A percentile compares a stretch with the other conserved stretches of the same genome.
Evolutionary conservation across 2,329 filamentous ascomycete genomes (phyloP).

Genomic region (Lecanoromycetidae sp.): DNA sequence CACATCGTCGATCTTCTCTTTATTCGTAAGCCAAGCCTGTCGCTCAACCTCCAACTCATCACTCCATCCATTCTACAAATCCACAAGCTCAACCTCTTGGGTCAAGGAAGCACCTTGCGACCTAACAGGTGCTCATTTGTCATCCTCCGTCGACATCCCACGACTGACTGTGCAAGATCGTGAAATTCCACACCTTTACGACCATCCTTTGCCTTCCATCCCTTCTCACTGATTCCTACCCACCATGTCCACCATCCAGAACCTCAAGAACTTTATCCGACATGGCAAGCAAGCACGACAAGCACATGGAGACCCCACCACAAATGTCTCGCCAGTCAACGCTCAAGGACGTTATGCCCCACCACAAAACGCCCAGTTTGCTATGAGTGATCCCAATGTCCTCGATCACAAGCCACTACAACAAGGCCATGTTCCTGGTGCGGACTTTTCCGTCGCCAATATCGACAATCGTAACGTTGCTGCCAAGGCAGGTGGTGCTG

Average conservation of each 20-base stretch:
- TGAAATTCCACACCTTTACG: neutral
- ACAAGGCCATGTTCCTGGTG: constrained; percentile 35
- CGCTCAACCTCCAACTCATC: neutral
- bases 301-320: constrained; percentile 48
- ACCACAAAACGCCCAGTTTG: constrained; percentile 38
- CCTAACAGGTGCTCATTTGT: neutral
- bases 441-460: constrained; percentile 50
- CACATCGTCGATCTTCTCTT: neutral
- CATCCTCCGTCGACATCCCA: neutral
- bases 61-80: neutral
- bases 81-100: too few relatives aligned
- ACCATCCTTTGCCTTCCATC: neutral
- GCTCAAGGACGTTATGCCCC: constrained; percentile 46
- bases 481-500: constrained; percentile 54
- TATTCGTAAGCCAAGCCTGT: neutral
- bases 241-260: constrained; percentile 66
- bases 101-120: neutral
- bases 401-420: constrained; percentile 45
- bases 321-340: constrained; percentile 51
- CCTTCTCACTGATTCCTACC: neutral
- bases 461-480: constrained; percentile 52
- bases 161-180: neutral
- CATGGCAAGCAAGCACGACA: constrained; percentile 89
- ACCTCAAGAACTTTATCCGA: constrained; percentile 94
- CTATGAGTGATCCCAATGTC: constrained; percentile 49